Percentiles rank a stretch among this genome's conserved stretches.
phyloP scores from a whole-genome alignment of 305 asterid species.

The Fraxinus greggii region DNA sequence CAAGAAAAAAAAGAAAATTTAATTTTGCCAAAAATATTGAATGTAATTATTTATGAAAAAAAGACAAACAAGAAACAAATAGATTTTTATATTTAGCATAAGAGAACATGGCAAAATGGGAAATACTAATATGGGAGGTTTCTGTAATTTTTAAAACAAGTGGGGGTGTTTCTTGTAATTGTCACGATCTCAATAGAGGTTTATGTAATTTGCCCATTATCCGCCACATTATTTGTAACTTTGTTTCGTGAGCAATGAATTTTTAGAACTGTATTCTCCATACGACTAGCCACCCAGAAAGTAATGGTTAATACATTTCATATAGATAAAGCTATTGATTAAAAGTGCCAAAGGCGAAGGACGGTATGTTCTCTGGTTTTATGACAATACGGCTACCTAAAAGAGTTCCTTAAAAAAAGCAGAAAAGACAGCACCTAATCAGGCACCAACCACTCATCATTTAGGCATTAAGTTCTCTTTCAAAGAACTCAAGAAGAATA shows the following conservation, averaged over 20 bases:
- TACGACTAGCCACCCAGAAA: neutral
- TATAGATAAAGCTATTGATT: neutral
- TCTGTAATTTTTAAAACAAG: neutral
- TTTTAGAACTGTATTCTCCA: neutral
- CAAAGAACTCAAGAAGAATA: neutral
- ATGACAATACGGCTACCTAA: constrained; percentile 3
- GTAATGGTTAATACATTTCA: neutral
- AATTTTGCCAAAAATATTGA: too few relatives aligned
- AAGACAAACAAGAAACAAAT: too few relatives aligned
- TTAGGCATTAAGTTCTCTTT: neutral
- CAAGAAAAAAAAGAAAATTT: too few relatives aligned
- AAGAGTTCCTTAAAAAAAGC: constrained; percentile 8
- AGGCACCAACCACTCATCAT: neutral
- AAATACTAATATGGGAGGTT: too few relatives aligned
- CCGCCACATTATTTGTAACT: neutral
- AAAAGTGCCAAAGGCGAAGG: neutral
- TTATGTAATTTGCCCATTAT: neutral
- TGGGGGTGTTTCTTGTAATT: neutral
- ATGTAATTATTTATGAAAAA: too few relatives aligned
- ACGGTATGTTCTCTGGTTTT: neutral
- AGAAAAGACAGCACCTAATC: neutral
- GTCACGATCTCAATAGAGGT: neutral
- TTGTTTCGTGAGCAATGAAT: neutral
- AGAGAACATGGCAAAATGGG: too few relatives aligned
- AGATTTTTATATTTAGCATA: too few relatives aligned